phyloP scores from a whole-genome alignment of 2,329 filamentous ascomycete genomes.

The Penicillium sp. region DNA sequence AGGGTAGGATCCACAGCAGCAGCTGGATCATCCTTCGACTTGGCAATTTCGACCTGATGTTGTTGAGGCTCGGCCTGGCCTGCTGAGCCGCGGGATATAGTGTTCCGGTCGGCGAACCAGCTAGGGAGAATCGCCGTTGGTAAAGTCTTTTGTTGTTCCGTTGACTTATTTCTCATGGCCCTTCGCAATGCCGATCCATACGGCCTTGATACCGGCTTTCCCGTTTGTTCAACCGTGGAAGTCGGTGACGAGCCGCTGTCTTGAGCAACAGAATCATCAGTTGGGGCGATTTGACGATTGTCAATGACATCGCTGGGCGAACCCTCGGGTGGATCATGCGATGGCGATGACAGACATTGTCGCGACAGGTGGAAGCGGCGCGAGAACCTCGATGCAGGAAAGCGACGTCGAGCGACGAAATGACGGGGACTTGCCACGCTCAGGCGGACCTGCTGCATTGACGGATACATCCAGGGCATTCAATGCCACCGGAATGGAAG shows the following conservation, averaged over 20 bases:
- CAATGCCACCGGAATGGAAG: slow-evolving; percentile 24
- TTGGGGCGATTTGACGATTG: slow-evolving; percentile 19
- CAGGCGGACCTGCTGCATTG: slow-evolving; percentile 40
- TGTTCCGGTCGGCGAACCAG: slow-evolving; percentile 41
- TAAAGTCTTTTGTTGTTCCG: slow-evolving; percentile 17
- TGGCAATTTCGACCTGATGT: slow-evolving; percentile 30
- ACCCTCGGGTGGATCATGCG: slow-evolving; percentile 30
- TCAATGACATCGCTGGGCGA: slow-evolving; percentile 23
- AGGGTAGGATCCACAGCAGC: slow-evolving; percentile 12
- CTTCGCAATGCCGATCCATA: slow-evolving; percentile 43
- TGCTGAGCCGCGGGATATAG: slow-evolving; percentile 24
- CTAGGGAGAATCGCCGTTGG: slow-evolving; percentile 31
- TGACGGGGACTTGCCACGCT: slow-evolving; percentile 37
- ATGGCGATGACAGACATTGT: slow-evolving; percentile 27
- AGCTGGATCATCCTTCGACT: slow-evolving; percentile 16
- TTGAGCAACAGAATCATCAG: slow-evolving; percentile 14
- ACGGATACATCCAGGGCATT: slow-evolving; percentile 35
- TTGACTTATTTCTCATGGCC: slow-evolving; percentile 37
- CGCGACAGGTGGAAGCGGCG: slow-evolving; percentile 37
- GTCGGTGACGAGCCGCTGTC: slow-evolving; percentile 13
- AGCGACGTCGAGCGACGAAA: slow-evolving; percentile 38
- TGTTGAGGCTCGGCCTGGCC: slow-evolving; percentile 11
- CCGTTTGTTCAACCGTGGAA: slow-evolving; percentile 15
- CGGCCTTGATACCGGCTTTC: slow-evolving; percentile 28
- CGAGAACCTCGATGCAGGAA: slow-evolving; percentile 27